These are phyloP conservation scores for Botryotinia convoluta DNA, from an alignment of 2,329 filamentous ascomycete genomes.

Conservation along the genomic window DNA sequence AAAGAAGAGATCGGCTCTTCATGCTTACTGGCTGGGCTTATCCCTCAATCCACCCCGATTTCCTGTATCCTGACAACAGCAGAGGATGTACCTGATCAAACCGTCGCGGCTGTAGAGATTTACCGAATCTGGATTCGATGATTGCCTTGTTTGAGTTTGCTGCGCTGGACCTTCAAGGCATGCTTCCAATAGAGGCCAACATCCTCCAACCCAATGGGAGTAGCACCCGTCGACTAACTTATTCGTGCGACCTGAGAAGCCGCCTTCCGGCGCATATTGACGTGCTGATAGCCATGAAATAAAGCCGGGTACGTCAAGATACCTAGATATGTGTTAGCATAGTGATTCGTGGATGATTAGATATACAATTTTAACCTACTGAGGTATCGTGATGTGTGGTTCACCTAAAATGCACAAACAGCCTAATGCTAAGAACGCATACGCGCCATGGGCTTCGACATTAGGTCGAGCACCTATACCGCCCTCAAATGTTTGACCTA, in stretches of 20 bases:
- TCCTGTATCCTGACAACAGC: conserved; percentile 75
- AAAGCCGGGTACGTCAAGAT: conserved; percentile 73
- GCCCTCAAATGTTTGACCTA: conserved; percentile 91
- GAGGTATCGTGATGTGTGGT: conserved; percentile 70
- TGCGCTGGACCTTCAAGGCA: conserved; percentile 54
- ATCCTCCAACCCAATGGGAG: conserved; percentile 94
- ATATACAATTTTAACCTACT: conserved; percentile 48
- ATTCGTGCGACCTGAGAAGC: conserved; percentile 91
- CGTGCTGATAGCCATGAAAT: conserved; percentile 85
- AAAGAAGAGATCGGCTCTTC: conserved; percentile 20
- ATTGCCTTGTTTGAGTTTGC: background rate
- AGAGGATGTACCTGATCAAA: conserved; percentile 83
- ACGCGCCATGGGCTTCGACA: conserved; percentile 92
- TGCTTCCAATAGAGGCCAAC: conserved; percentile 88
- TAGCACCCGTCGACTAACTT: conserved; percentile 98
- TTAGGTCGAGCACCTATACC: conserved; percentile 84
- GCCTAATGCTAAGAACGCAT: conserved; percentile 90
- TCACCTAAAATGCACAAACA: conserved; percentile 83
- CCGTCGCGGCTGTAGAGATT: conserved; percentile 79
- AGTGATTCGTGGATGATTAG: conserved; percentile 13
- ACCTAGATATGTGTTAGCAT: conserved; percentile 46
- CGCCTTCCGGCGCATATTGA: conserved; percentile 88
- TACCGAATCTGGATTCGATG: conserved; percentile 32
- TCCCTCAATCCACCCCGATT: conserved; percentile 80
- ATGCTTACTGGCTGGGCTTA: conserved; percentile 81